Conservation (phyloP, 2,329 filamentous ascomycete genomes). For the Xylariales sp. region DNA sequence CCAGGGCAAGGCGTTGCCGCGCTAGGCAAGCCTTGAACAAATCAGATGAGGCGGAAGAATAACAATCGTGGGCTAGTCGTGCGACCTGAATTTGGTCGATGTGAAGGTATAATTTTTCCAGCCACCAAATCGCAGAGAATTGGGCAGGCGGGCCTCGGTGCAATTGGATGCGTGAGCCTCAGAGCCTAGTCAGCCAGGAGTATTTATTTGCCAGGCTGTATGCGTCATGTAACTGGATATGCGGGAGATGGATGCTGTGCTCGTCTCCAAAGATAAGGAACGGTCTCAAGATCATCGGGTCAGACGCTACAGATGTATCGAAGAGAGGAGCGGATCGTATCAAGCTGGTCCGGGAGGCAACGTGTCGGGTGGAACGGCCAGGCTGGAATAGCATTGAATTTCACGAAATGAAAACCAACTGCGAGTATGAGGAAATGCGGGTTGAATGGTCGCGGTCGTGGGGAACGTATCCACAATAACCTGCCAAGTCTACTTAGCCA, state of each 20-base stretch:
- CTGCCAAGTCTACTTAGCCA: slow-evolving; percentile 4
- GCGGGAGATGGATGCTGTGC: too few relatives aligned
- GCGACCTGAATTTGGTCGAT: slow-evolving; percentile 14
- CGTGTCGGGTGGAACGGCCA: neutral
- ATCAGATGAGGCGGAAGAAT: slow-evolving; percentile 14
- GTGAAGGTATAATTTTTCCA: slow-evolving; percentile 27
- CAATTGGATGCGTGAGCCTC: slow-evolving; percentile 10
- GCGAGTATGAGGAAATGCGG: neutral
- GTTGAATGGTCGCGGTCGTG: slow-evolving; percentile 5
- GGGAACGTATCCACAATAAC: slow-evolving; percentile 7
- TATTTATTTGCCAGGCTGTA: neutral
- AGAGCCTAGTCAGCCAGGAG: slow-evolving; percentile 6
- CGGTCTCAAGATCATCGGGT: too few relatives aligned
- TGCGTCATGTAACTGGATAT: too few relatives aligned
- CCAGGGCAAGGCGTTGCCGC: neutral
- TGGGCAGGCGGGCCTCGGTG: slow-evolving; percentile 15
- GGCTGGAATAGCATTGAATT: neutral
- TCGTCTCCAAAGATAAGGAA: too few relatives aligned
- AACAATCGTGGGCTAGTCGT: slow-evolving; percentile 10
- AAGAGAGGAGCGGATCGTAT: too few relatives aligned
- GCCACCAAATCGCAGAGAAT: slow-evolving; percentile 24
- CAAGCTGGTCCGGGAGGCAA: too few relatives aligned
- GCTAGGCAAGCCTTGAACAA: slow-evolving; percentile 2
- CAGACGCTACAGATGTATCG: too few relatives aligned
- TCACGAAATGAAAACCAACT: too few relatives aligned